These are phyloP conservation scores for Fraxinus albicans DNA, from an alignment of 305 asterid species.

Conservation along the genomic window DNA sequence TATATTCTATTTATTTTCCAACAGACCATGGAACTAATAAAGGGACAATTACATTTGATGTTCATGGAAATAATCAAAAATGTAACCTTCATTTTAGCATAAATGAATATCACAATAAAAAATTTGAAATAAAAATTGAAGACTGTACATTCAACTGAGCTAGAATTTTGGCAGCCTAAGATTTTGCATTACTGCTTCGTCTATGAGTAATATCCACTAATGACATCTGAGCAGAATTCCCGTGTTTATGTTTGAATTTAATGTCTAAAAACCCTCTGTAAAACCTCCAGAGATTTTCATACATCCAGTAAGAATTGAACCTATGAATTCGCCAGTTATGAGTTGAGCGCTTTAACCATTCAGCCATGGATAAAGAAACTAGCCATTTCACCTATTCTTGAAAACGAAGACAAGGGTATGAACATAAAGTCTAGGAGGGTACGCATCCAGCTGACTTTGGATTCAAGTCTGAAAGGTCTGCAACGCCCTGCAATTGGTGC, in stretches of 20 bases:
- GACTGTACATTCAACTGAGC: constrained; percentile 41
- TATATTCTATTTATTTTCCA: background rate
- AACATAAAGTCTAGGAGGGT: too few relatives aligned
- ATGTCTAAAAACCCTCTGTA: constrained; percentile 33
- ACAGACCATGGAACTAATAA: background rate
- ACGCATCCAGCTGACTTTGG: too few relatives aligned
- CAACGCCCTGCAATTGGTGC: background rate
- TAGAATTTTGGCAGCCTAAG: constrained; percentile 43
- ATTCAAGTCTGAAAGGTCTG: too few relatives aligned
- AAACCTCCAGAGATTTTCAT: constrained; percentile 34
- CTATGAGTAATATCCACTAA: constrained; percentile 41
- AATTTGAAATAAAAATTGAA: constrained; percentile 9
- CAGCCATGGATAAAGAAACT: too few relatives aligned
- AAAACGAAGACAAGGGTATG: too few relatives aligned
- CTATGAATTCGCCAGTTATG: too few relatives aligned
- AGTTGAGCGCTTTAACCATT: too few relatives aligned
- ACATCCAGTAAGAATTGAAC: too few relatives aligned
- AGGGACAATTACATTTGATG: background rate
- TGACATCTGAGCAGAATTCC: constrained; percentile 39
- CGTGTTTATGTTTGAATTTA: constrained; percentile 29
- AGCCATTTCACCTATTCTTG: too few relatives aligned
- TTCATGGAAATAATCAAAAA: too few relatives aligned
- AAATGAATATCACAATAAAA: background rate
- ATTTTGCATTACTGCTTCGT: constrained; percentile 39
- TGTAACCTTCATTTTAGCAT: background rate